A percentile compares a stretch with the other conserved stretches of the same genome.
phyloP scores from a whole-genome alignment of 2,329 filamentous ascomycete genomes.

The Phyllosticta citriasiana region DNA sequence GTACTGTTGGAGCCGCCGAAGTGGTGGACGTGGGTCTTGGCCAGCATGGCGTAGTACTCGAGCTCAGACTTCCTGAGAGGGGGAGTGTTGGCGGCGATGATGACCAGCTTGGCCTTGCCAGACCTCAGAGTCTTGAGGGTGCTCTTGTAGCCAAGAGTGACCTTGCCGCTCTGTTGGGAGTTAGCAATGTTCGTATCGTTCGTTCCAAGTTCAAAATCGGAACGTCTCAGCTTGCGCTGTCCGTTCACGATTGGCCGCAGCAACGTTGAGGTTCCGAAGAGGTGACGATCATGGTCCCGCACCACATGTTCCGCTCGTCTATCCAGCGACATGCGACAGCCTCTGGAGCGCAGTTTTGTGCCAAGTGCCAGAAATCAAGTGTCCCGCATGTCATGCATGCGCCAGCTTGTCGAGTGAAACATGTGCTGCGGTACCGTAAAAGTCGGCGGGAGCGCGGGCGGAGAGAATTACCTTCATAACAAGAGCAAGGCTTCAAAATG shows the following conservation, averaged over 20 bases:
- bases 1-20: slow-evolving; percentile 97
- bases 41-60: slow-evolving; percentile 59
- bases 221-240: slow-evolving; percentile 6
- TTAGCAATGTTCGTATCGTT: slow-evolving; percentile 13
- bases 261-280: too few species aligned
- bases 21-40: slow-evolving; percentile 94
- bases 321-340: slow-evolving; percentile 21
- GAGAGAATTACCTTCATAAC: slow-evolving; percentile 51
- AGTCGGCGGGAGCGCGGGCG: slow-evolving; percentile 2
- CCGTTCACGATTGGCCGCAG: too few species aligned
- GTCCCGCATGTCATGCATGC: too few species aligned
- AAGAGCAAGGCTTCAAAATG: slow-evolving; percentile 47
- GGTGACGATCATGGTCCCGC: neutral
- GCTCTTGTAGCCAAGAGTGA: slow-evolving; percentile 84
- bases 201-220: too few species aligned
- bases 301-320: too few species aligned
- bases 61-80: slow-evolving; percentile 97
- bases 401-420: too few species aligned
- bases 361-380: too few species aligned
- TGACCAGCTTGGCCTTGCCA: slow-evolving; percentile 97
- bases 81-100: slow-evolving; percentile 91
- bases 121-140: slow-evolving; percentile 80
- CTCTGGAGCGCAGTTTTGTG: too few species aligned
- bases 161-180: slow-evolving; percentile 37
- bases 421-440: slow-evolving; percentile 11